Percentiles rank a stretch among this genome's conserved stretches.
phyloP scores from a whole-genome alignment of 192 early-diverging fungal genomes.

The Entomortierella chlamydospora region DNA sequence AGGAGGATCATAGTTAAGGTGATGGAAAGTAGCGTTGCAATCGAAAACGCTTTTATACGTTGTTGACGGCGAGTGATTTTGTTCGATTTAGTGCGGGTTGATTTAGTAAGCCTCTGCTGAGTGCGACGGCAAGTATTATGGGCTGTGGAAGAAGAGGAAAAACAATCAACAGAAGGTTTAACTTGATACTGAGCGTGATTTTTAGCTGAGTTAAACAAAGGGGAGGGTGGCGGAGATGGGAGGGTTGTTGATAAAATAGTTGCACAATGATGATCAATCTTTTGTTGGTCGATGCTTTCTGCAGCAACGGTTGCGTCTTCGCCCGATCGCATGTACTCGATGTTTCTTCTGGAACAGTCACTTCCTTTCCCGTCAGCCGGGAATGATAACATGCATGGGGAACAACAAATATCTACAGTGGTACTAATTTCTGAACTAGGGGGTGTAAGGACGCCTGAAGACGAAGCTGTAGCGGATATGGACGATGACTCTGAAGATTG shows the following conservation, averaged over 20 bases:
- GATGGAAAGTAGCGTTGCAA: slow-evolving; percentile 44
- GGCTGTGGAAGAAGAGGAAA: neutral
- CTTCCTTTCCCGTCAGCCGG: neutral
- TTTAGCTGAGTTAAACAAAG: neutral
- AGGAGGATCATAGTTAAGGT: slow-evolving; percentile 43
- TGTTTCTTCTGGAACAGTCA: neutral
- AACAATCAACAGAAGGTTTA: neutral
- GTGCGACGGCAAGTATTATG: neutral
- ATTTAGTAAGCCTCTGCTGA: neutral
- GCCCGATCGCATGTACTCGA: neutral
- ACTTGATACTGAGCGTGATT: neutral
- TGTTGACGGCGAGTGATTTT: neutral
- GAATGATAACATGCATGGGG: slow-evolving; percentile 7
- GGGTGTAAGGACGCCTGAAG: neutral
- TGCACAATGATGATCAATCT: neutral
- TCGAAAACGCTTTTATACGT: slow-evolving; percentile 3
- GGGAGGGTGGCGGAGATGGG: slow-evolving; percentile 6
- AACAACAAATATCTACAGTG: neutral
- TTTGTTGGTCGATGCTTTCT: neutral
- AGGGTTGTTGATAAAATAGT: neutral
- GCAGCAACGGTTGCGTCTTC: neutral
- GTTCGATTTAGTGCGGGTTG: neutral
- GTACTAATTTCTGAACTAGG: neutral
- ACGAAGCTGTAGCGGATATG: neutral
- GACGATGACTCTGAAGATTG: slow-evolving; percentile 11